These are phyloP conservation scores for Coccomyxa sp. DNA, from an alignment of 139 green algal genomes.

Conservation along the genomic window DNA sequence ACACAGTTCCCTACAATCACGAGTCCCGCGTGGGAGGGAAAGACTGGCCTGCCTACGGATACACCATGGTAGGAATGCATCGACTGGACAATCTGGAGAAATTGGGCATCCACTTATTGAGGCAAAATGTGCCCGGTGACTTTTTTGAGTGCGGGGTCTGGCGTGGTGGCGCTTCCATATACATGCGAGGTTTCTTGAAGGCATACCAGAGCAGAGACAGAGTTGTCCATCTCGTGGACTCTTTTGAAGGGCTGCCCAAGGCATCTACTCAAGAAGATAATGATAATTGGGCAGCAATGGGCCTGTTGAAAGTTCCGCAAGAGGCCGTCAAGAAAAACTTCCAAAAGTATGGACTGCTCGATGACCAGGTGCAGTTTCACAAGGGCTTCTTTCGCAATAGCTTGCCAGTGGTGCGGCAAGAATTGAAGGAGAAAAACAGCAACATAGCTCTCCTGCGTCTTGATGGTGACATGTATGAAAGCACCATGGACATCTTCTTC, in stretches of 20 bases:
- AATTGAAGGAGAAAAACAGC: not conserved
- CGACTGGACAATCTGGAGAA: constrained; percentile 4
- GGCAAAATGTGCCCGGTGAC: not conserved
- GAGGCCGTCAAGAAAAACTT: not conserved
- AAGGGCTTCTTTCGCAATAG: constrained; percentile 3
- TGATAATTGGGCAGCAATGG: not conserved
- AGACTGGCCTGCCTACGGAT: not conserved
- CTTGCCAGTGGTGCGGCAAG: not conserved
- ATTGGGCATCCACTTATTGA: not conserved
- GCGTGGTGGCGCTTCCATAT: not conserved
- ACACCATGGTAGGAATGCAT: not conserved
- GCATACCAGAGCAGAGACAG: not conserved
- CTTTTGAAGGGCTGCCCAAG: not conserved
- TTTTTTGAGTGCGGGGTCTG: constrained; percentile 3
- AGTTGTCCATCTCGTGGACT: constrained; percentile 3
- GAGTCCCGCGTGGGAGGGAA: not conserved
- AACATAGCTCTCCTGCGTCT: not conserved
- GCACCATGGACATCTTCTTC: not conserved
- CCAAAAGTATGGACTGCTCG: not conserved
- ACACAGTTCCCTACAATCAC: not conserved
- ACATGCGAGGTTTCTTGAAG: not conserved
- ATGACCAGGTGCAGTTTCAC: constrained; percentile 1
- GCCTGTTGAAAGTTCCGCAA: not conserved
- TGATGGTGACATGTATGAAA: constrained; percentile 4
- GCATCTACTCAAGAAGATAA: not conserved